Base-by-base conservation (phyloP, 2,329 filamentous ascomycete genomes). In the Thielaviopsis musarum region DNA sequence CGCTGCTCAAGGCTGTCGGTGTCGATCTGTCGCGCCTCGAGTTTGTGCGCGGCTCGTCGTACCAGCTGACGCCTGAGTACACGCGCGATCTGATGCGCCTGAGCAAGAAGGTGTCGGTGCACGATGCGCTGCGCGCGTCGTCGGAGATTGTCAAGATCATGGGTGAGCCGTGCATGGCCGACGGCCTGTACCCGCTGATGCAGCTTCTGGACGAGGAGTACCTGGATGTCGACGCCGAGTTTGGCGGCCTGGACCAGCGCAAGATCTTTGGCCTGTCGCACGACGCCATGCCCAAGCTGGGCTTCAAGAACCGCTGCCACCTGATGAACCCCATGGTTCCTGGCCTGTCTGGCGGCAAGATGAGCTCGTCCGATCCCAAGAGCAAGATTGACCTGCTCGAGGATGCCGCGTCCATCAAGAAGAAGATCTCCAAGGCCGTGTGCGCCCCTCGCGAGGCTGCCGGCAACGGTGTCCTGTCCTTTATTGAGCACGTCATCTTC, bases 341-440 rank as follows among this genome's bases (percentile, higher is more conserved):
- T 0, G 91, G 93, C 48, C 75, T 97, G 12, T 84, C 82, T 63
- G 82, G 88, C 45, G 85, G 82, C 63, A 96, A 96, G 76, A 95
- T 95, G 89, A 85, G 81, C 67, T 80, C 84, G n/a, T 85, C 82
- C 66, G 82, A 85, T 62, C 72, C 74, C 66, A 85, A 91, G 70
- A 88, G 83, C 68, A 96, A 96, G 74, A 94, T 97, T 64, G 93
- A 97, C 68, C 77, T 97, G n/a, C 80, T 97, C 19, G 93, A 97
- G 67, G 65, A 79, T 0, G 75, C 86, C 0, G 88, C 94, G 0
- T 72, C 74, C 1, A 85, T 97, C 15, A 75, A 78, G 65, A 89
- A 86, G 76, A 95, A 95, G 77, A 76, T 95, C 58, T 84, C 84
- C 68, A 96, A 96, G 72, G 90, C 91, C 0, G 81, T 85, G 63